Percentiles rank a stretch among this genome's conserved stretches.
Evolutionary conservation across 495 filamentous ascomycete species (phyloP).

Genomic region (Bryoglossum gracile): DNA sequence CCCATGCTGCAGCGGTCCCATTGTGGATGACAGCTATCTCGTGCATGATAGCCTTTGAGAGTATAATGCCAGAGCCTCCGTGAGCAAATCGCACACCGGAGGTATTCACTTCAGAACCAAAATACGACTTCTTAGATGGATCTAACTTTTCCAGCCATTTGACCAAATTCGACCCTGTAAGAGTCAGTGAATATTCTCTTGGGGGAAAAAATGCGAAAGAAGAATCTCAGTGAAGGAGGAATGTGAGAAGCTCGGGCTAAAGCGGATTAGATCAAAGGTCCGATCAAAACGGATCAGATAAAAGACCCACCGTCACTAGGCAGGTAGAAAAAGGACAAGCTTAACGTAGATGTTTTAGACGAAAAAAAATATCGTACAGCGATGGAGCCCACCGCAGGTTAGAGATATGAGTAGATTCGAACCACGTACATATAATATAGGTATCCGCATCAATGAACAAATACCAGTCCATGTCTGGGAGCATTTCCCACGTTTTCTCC

Average conservation of each 20-base stretch:
- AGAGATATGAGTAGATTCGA: too few species aligned
- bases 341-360: too few species aligned
- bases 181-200: too few species aligned
- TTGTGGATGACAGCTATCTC: slow-evolving; percentile 30
- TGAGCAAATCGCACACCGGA: slow-evolving; percentile 52
- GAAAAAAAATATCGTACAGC: too few species aligned
- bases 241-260: too few species aligned
- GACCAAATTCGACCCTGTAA: slow-evolving; percentile 54
- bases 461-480: slow-evolving; percentile 52
- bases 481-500: slow-evolving; percentile 43
- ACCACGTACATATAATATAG: slow-evolving; percentile 56
- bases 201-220: too few species aligned
- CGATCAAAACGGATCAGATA: too few species aligned
- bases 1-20: slow-evolving; percentile 35
- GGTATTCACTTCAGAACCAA: slow-evolving; percentile 52
- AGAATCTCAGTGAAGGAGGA: too few species aligned
- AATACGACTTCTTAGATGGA: slow-evolving; percentile 39
- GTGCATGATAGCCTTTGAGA: slow-evolving; percentile 48
- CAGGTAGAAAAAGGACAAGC: too few species aligned
- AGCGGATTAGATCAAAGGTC: too few species aligned
- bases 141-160: slow-evolving; percentile 46
- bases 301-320: too few species aligned
- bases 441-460: slow-evolving; percentile 63
- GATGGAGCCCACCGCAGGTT: too few species aligned
- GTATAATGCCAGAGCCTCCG: slow-evolving; percentile 58